Evolutionary conservation across 208 protist genomes (phyloP).

Genomic region (Acanthamoeba royreba): DNA sequence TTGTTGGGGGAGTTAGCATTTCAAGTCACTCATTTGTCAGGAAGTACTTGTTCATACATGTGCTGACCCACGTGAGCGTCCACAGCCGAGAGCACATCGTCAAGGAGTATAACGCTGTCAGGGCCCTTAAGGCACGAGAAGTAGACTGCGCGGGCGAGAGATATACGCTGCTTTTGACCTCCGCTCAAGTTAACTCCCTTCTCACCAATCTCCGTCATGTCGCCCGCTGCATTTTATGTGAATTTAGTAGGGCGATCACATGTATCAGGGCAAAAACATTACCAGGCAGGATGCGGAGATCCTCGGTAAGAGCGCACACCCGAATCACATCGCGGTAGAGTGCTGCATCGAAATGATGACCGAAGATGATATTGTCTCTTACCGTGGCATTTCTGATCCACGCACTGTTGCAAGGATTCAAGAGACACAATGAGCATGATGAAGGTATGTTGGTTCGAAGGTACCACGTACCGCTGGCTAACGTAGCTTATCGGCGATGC

Average conservation of each 20-base stretch:
- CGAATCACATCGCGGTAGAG: slow-evolving; percentile 77
- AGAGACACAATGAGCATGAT: neutral
- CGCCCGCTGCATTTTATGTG: neutral
- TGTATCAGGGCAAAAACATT: neutral
- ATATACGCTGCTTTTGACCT: slow-evolving; percentile 79
- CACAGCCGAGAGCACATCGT: slow-evolving; percentile 77
- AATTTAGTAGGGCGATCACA: neutral
- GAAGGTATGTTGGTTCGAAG: neutral
- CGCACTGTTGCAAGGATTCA: slow-evolving; percentile 56
- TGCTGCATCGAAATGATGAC: slow-evolving; percentile 55
- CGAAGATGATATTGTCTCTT: slow-evolving; percentile 90
- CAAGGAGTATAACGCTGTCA: slow-evolving; percentile 77
- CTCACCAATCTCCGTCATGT: slow-evolving; percentile 71
- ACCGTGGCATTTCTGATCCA: slow-evolving; percentile 89
- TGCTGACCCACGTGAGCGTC: slow-evolving; percentile 76
- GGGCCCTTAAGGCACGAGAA: slow-evolving; percentile 71
- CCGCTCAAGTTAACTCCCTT: slow-evolving; percentile 82
- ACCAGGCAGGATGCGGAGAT: neutral
- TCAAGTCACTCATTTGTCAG: slow-evolving; percentile 40
- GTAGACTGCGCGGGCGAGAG: slow-evolving; percentile 69
- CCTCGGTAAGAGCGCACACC: slow-evolving; percentile 74
- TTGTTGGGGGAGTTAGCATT: neutral
- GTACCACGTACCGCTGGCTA: neutral
- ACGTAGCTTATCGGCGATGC: neutral
- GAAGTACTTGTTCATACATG: slow-evolving; percentile 67